Base-by-base conservation (phyloP, 768 basidiomycete species). In the Cystofilobasidium bisporidii region DNA sequence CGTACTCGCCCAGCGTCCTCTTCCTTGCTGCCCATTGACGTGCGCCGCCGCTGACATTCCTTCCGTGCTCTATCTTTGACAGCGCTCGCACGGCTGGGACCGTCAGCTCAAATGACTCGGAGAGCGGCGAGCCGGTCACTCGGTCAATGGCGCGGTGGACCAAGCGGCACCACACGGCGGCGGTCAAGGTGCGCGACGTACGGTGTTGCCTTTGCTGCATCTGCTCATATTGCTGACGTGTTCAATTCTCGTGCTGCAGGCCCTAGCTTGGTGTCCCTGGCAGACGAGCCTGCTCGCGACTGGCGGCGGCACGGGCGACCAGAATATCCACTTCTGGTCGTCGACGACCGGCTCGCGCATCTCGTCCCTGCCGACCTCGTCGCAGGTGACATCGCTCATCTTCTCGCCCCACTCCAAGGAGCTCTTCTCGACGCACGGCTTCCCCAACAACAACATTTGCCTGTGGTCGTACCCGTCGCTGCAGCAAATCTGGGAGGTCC, bases 241-340 rank as follows among this genome's bases (percentile, higher is more conserved):
- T 36, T 36, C 36, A 12, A 6, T 36, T 36, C 36, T 12, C 12
- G 5, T 12, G 36, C 36, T 36, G 36, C 24, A 91, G 89, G 93
- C 92, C 1, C 80, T 99, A 64, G 91, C 91, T 0, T 99, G 96
- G 91, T 94, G 91, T 71, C 91, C 94, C 0, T 98, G 96, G 96
- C 89, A 92, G 77, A 84, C 87, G 0, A 86, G 87, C 2, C 81
- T 97, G 22, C 84, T 98, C 61, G 93, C 94, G 3, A 86, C 88
- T 0, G 96, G 96, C 0, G 94, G 96, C 0, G 96, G 96, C 0
- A 93, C 94, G 2, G 88, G 88, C 71, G 96, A 99, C 75, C 88
- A 89, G 40, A 75, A 72, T 24, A 77, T 77, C 50, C 73, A 76
- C 59, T 76, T 77, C 68, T 78, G 77, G 75, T 75, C 74, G 9